Evolutionary conservation across 306 rosid species (phyloP).

Genomic region (Albizia julibrissin): DNA sequence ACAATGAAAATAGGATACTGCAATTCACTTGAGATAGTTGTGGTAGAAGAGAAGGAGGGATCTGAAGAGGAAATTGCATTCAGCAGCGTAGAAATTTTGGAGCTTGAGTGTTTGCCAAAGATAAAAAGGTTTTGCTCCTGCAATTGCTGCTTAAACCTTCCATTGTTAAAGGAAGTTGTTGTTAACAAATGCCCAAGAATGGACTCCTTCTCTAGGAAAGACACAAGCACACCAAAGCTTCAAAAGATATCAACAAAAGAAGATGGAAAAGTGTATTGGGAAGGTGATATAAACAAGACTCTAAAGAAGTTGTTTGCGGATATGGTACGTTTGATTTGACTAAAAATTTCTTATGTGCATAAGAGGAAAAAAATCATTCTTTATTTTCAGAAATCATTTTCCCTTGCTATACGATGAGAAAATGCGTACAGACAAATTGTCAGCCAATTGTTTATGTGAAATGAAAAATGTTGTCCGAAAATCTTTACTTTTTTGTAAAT

Average conservation of each 20-base stretch:
- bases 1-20: not conserved
- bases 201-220: not conserved
- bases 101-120: too few relatives aligned
- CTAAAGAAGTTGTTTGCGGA: too few relatives aligned
- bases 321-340: too few relatives aligned
- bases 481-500: too few relatives aligned
- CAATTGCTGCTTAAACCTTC: not conserved
- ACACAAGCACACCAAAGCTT: not conserved
- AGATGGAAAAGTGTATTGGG: too few relatives aligned
- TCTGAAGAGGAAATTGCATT: too few relatives aligned
- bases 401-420: too few relatives aligned
- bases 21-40: not conserved
- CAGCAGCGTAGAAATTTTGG: too few relatives aligned
- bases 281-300: too few relatives aligned
- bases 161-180: not conserved
- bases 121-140: not conserved
- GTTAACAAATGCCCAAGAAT: not conserved
- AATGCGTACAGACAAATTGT: not conserved
- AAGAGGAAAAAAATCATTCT: too few relatives aligned
- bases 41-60: not conserved
- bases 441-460: not conserved
- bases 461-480: too few relatives aligned
- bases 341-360: not conserved
- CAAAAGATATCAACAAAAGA: not conserved
- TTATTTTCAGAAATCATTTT: too few relatives aligned